A percentile compares a stretch with the other conserved stretches of the same genome.
Conservation (phyloP, 805 yeast species). For the Teunomyces tritomae region DNA sequence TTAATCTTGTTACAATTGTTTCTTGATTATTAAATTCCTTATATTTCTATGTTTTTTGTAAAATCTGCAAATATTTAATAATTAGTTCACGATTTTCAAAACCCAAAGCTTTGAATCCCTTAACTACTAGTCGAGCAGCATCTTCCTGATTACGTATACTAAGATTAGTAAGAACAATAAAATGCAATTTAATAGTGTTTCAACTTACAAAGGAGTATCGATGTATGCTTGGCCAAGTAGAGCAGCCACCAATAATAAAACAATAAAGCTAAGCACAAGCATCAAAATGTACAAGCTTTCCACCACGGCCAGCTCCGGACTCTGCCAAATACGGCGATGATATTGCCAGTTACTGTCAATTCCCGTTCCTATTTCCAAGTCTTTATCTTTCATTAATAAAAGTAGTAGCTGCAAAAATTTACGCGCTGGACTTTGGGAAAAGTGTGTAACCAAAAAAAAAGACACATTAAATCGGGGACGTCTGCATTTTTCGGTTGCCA, state of each 20-base stretch:
- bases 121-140: not conserved
- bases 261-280: not conserved
- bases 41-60: not conserved
- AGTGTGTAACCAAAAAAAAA: too few relatives aligned
- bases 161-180: not conserved
- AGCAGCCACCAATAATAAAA: not conserved
- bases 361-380: not conserved
- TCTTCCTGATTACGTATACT: not conserved
- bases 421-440: not conserved
- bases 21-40: not conserved
- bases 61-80: not conserved
- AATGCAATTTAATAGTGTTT: not conserved
- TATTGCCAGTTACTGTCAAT: not conserved
- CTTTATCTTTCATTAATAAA: not conserved
- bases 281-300: not conserved
- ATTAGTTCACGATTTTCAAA: not conserved
- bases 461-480: too few relatives aligned
- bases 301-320: not conserved
- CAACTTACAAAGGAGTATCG: not conserved
- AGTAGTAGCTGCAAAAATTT: slow-evolving; percentile 2
- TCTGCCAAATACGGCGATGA: not conserved
- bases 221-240: not conserved
- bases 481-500: too few relatives aligned
- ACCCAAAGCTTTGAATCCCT: not conserved
- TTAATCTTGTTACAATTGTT: not conserved